Percentiles rank a stretch among this genome's conserved stretches.
Conservation (phyloP, 371 early-diverging fungal species). For the Sporodiniella umbellata region DNA sequence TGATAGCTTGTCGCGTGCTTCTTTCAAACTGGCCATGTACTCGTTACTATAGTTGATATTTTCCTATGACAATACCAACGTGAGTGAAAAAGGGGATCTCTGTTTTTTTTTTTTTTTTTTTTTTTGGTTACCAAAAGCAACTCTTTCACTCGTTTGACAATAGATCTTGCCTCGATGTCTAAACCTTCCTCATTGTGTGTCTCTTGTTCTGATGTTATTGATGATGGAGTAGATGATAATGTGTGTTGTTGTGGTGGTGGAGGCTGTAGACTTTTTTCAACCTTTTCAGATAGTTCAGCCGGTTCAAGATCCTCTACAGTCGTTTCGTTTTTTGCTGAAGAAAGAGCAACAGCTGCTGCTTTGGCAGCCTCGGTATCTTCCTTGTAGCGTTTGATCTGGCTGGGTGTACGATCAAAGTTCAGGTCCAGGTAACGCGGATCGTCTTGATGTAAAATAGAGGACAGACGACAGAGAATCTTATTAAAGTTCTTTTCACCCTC, state of each 20-base stretch:
- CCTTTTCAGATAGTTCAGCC: slow-evolving; percentile 7
- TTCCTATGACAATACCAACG: slow-evolving; percentile 22
- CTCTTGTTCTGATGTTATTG: no score
- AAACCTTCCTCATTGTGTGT: slow-evolving; percentile 5
- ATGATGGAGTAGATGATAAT: no score
- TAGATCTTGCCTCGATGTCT: slow-evolving; percentile 34
- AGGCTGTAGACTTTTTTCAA: not conserved
- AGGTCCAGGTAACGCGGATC: slow-evolving; percentile 50
- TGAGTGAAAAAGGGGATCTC: not conserved
- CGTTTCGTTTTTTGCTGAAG: slow-evolving; percentile 1
- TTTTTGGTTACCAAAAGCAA: slow-evolving; percentile 42
- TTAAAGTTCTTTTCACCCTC: slow-evolving; percentile 51
- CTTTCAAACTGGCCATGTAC: slow-evolving; percentile 38
- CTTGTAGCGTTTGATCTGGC: slow-evolving; percentile 26
- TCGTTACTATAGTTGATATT: slow-evolving; percentile 54
- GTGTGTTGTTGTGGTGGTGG: not conserved
- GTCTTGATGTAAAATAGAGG: slow-evolving; percentile 47
- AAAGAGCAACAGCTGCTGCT: slow-evolving; percentile 12
- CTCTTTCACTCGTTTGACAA: slow-evolving; percentile 38
- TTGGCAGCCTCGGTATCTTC: slow-evolving; percentile 20
- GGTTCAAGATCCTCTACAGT: slow-evolving; percentile 18
- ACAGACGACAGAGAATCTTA: slow-evolving; percentile 45
- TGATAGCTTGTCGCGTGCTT: slow-evolving; percentile 43
- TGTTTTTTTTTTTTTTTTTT: no score
- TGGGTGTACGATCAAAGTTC: slow-evolving; percentile 34